Base-by-base conservation (phyloP, 495 filamentous ascomycete species). In the Podospora australis region DNA sequence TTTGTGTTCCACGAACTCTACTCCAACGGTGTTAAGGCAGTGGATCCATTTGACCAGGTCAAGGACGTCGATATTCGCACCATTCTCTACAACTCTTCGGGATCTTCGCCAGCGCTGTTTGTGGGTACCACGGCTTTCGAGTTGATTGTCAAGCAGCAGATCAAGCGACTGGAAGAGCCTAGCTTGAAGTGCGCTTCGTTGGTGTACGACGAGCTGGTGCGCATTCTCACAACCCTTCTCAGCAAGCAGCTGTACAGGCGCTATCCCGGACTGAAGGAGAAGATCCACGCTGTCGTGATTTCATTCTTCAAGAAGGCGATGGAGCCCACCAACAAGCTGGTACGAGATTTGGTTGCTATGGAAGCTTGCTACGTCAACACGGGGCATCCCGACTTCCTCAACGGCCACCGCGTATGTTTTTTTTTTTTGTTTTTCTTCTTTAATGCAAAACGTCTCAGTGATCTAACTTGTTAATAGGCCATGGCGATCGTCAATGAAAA, bases 1-100 rank as follows among this genome's bases (percentile, higher is more conserved):
- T 99, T 99, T 60, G 94, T 99, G 32, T 99, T 96, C 78, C 94
- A 99, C 65, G 94, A 99, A 65, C 72, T 99, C 11, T 99, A 97
- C 68, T 82, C 90, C 35, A 99, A 99, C 68, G 94, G 94, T 68
- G 81, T 99, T 63, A 97, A 96, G 75, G 91, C 94, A 0, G 86
- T 99, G 17, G 94, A 97, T 66, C 94, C 94, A 13, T 99, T 99
- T 63, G 94, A 99, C 61, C 75, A 87, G 48, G 88, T 96, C 66
- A 97, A 97, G 71, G 94, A 99, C 67, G 82, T 92, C 51, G 94
- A 99, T 60, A 99, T 99, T 64, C 81, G 94, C 55, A 95, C 88
- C 23, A 88, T 96, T 52, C 80, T 99, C 17, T 90, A 91, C 80
- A 99, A 99, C 78, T 96, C 94, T 6, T 97, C 94, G 16, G 94